Evolutionary conservation across 1,284 basidiomycete genomes (phyloP).

Genomic region (Cryptococcus sp.): DNA sequence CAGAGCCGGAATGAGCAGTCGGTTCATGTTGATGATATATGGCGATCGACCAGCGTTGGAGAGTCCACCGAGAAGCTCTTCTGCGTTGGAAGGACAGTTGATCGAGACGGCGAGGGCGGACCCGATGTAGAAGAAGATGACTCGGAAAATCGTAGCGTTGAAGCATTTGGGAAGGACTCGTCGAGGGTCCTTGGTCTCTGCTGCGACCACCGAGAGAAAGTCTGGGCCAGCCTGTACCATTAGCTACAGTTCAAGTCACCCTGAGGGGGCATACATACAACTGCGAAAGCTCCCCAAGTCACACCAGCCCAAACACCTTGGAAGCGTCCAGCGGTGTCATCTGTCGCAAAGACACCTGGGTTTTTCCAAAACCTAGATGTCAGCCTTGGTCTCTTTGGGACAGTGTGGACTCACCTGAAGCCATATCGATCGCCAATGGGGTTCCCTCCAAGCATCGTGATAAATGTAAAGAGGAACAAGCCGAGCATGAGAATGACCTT

Average conservation of each 20-base stretch:
- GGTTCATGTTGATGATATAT: constrained; percentile 23
- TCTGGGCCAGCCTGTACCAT: constrained; percentile 13
- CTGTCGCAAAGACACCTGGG: constrained; percentile 38
- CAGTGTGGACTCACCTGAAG: not conserved
- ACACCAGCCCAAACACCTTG: constrained; percentile 14
- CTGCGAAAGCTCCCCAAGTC: constrained; percentile 3
- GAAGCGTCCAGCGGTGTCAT: constrained; percentile 6
- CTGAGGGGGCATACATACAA: not conserved
- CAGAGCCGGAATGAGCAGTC: constrained; percentile 37
- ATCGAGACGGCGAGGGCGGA: constrained; percentile 31
- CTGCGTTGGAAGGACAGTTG: constrained; percentile 16
- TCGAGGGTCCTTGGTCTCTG: constrained; percentile 19
- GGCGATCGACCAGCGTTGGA: constrained; percentile 1
- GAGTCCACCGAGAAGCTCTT: constrained; percentile 4
- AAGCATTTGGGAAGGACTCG: constrained; percentile 32
- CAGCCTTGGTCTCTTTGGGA: constrained; percentile 29
- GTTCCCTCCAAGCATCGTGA: constrained; percentile 65
- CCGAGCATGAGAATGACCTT: constrained; percentile 33
- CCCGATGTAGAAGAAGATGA: constrained; percentile 37
- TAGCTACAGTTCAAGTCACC: not conserved
- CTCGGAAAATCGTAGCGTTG: constrained; percentile 28
- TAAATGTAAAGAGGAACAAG: constrained; percentile 57
- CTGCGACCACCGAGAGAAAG: constrained; percentile 18
- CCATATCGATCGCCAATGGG: constrained; percentile 42
- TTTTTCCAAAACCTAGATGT: constrained; percentile 59